phyloP scores from a whole-genome alignment of 2,329 filamentous ascomycete species.

The Aspergillus quadricinctus region DNA sequence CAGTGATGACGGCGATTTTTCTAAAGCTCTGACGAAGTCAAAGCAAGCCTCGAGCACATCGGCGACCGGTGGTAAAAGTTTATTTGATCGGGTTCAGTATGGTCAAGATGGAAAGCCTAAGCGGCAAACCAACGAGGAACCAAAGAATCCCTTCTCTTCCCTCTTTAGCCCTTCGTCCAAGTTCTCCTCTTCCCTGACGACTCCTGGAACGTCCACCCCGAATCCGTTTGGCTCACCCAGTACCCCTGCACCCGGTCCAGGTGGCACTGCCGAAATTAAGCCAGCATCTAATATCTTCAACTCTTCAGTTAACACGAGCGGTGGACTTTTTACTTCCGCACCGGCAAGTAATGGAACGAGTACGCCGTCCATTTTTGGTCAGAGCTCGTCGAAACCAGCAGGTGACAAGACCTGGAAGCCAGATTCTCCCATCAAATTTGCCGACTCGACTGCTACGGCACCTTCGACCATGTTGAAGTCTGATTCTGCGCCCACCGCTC shows the following conservation, averaged over 20 bases:
- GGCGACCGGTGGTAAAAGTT: conserved; percentile 25
- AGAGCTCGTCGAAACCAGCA: conserved; percentile 8
- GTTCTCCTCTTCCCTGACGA: conserved; percentile 23
- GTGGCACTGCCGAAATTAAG: conserved; percentile 9
- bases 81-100: conserved; percentile 33
- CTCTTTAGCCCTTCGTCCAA: conserved; percentile 21
- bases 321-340: conserved; percentile 26
- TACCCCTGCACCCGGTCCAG: conserved; percentile 10
- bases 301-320: conserved; percentile 12
- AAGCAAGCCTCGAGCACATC: conserved; percentile 15
- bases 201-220: conserved; percentile 18
- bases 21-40: conserved; percentile 17
- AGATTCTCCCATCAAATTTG: conserved; percentile 47
- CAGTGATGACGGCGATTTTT: conserved; percentile 22
- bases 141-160: conserved; percentile 14
- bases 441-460: conserved; percentile 19
- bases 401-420: conserved; percentile 47
- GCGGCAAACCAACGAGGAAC: conserved; percentile 17
- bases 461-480: conserved; percentile 23
- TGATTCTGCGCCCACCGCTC: conserved; percentile 17
- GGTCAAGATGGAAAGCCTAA: conserved; percentile 23
- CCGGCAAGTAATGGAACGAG: conserved; percentile 13
- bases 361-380: conserved; percentile 16
- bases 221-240: conserved; percentile 15
- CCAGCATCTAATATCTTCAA: conserved; percentile 17